A percentile compares a stretch with the other conserved stretches of the same genome.
Evolutionary conservation across 768 basidiomycete species (phyloP).

Genomic region (Termitomyces sp.): DNA sequence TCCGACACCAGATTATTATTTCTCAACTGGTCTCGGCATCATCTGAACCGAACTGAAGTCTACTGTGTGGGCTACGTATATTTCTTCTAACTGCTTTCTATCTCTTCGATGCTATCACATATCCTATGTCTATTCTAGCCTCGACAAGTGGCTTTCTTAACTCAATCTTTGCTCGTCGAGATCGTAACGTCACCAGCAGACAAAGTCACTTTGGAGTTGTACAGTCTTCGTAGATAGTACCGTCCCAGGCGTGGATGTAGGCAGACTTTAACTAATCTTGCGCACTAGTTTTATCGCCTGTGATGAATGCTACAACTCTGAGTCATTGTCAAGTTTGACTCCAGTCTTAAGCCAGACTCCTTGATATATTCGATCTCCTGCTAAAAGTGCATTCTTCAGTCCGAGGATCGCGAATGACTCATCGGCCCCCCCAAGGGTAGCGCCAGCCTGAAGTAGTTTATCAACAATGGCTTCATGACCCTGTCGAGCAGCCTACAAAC

Average conservation of each 20-base stretch:
- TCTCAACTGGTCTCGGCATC: not conserved
- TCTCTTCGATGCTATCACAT: no score
- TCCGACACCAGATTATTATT: not conserved
- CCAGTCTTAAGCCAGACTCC: conserved; percentile 58
- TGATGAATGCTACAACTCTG: not conserved
- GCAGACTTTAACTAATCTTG: not conserved
- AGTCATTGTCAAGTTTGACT: conserved; percentile 6
- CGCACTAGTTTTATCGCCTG: no score
- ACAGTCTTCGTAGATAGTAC: not conserved
- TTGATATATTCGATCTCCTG: conserved; percentile 38
- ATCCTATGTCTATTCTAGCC: not conserved
- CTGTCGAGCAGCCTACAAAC: conserved; percentile 65
- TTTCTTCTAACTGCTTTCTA: not conserved
- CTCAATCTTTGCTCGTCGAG: not conserved
- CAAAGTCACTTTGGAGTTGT: not conserved
- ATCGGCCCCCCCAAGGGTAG: conserved; percentile 66
- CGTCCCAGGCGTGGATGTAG: not conserved
- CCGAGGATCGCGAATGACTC: conserved; percentile 52
- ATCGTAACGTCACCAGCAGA: not conserved
- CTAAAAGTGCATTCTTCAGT: conserved; percentile 25
- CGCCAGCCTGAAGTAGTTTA: conserved; percentile 65
- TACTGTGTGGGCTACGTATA: not conserved
- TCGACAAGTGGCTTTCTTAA: not conserved
- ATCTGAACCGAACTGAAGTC: not conserved
- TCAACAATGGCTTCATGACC: conserved; percentile 58